Evolutionary conservation across 176 grass and related monocot species (phyloP), one percentile per base, ranked within the genome.

Genomic region (Aegilops speltoides): DNA sequence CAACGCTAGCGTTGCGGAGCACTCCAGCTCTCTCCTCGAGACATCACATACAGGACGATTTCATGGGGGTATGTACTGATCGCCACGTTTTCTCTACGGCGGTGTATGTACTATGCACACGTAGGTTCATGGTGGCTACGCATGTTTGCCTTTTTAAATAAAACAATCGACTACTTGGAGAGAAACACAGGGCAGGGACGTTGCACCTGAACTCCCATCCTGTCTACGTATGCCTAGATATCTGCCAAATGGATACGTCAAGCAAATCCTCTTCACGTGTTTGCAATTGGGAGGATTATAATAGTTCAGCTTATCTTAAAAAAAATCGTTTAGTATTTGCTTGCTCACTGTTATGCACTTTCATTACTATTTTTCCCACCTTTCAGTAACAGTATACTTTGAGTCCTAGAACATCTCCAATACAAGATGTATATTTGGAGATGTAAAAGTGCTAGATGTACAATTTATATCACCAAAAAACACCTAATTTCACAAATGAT

Each of bases 11-110:
- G 37, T 33, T 7, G 71, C 32, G 82, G 28, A 37, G 43, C 22
- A 31, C 41, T 43, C 23, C 17, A 1, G 40, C 45, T 5, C 29
- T 31, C 29, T 31, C 29, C 29, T 31, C 10, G 20, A 59, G 10
- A 50, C 70, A 25, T 22, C 7, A 46, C 13, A 24, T 28, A 10
- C 40, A 25, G 0, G 17, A 66, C 60, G 2, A 11, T 33, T 19
- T 45, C 61, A 59, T 23, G 33, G 33, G 19, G 13, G 9, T 40
- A 17, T 2, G 52, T 57, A 4, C 15, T 69, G 25, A 15, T 4
- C 15, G 79, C 86, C 86, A 88, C 86, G 79, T 88, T 76, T 66
- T 61, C 67, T 68, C 16, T 45, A 37, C 31, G 31, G 15, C 12
- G 20, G 33, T 40, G 20, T 6, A 7, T 22, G 54, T 3, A 22